Evolutionary conservation across 2,329 filamentous ascomycete species (phyloP).

Genomic region (Sarocladium oryzae): DNA sequence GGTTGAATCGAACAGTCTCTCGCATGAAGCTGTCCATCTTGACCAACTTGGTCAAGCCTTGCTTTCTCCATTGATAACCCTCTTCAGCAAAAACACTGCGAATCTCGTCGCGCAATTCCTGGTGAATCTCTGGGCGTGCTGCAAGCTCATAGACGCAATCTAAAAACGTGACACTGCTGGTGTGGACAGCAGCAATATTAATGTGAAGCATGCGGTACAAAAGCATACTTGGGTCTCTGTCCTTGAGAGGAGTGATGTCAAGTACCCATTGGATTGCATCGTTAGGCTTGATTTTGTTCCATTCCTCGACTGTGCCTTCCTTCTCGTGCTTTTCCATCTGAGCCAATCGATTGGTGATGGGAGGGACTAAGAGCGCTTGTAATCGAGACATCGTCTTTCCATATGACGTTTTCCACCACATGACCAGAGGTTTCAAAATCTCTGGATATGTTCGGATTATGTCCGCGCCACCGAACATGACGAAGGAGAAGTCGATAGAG

Average conservation of each 20-base stretch:
- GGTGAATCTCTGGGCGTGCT: conserved; percentile 10
- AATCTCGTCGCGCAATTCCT: not conserved
- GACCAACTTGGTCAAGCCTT: not conserved
- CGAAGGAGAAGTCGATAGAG: conserved; percentile 10
- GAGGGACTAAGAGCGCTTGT: not conserved
- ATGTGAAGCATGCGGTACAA: conserved; percentile 23
- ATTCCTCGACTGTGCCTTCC: too few relatives aligned
- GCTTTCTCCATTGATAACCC: not conserved
- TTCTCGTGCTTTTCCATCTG: too few relatives aligned
- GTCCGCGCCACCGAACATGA: not conserved
- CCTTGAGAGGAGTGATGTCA: not conserved
- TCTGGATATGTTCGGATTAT: not conserved
- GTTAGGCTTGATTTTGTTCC: not conserved
- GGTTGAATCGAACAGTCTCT: too few relatives aligned
- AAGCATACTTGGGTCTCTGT: conserved; percentile 15
- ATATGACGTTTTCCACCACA: not conserved
- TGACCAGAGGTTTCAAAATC: not conserved
- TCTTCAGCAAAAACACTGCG: not conserved
- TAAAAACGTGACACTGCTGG: conserved; percentile 28
- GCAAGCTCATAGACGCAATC: conserved; percentile 37
- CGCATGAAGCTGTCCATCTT: not conserved
- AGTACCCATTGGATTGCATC: not conserved
- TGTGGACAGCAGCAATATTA: conserved; percentile 32
- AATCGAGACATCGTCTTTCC: not conserved
- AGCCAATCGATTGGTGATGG: not conserved